These are phyloP conservation scores for Fagopyrum tataricum DNA, from an alignment of 148 eudicot species.

Conservation along the genomic window DNA sequence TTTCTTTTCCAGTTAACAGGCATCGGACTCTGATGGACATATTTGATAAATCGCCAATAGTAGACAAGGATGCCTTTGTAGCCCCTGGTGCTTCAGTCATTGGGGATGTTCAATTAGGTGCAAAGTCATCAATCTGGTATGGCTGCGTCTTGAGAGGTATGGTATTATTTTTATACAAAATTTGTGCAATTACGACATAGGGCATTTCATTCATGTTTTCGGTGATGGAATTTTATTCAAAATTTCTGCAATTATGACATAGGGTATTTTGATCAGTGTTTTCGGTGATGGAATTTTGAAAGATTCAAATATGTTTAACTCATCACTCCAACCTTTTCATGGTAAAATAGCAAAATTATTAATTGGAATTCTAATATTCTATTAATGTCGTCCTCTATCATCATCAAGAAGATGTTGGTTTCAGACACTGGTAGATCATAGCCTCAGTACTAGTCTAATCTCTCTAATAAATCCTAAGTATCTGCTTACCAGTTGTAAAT, in stretches of 20 bases:
- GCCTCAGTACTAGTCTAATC: background rate
- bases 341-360: background rate
- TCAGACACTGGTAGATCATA: background rate
- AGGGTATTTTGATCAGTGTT: background rate
- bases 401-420: background rate
- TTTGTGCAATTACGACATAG: background rate
- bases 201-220: background rate
- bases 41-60: constrained; percentile 65
- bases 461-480: background rate
- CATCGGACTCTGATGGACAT: constrained; percentile 81
- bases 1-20: constrained; percentile 46
- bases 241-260: background rate
- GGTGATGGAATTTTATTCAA: background rate
- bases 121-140: constrained; percentile 76
- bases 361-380: constrained; percentile 1
- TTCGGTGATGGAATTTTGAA: background rate
- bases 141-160: constrained; percentile 93
- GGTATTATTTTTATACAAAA: background rate
- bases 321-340: background rate
- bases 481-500: background rate
- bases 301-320: background rate
- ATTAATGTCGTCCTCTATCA: background rate
- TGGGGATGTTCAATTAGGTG: constrained; percentile 79
- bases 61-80: constrained; percentile 77
- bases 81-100: constrained; percentile 88